Conservation (phyloP, 2,329 filamentous ascomycete genomes). For the Aureobasidium sp. region DNA sequence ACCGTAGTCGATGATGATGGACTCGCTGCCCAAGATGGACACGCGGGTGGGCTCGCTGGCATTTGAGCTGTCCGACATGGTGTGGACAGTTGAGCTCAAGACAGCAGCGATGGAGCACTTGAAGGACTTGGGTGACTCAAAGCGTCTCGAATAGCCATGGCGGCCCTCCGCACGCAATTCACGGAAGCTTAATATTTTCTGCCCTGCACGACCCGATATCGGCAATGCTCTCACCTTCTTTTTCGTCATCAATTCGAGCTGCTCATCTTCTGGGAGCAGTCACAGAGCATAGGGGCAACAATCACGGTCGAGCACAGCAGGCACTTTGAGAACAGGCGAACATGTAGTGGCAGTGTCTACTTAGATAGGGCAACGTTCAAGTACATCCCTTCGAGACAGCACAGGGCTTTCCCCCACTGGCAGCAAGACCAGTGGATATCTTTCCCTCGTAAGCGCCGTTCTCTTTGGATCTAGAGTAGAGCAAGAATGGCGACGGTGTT, state of each 20-base stretch:
- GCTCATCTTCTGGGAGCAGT: too few relatives aligned
- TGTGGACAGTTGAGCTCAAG: conserved; percentile 1
- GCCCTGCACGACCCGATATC: background rate
- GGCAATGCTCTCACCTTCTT: background rate
- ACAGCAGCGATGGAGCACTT: conserved; percentile 2
- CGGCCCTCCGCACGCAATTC: conserved; percentile 3
- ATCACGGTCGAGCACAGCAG: conserved; percentile 5
- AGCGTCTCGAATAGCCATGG: background rate
- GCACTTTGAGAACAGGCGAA: conserved; percentile 15
- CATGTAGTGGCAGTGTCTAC: conserved; percentile 17
- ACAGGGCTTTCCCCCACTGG: conserved; percentile 95
- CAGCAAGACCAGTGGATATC: conserved; percentile 63
- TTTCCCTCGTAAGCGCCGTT: conserved; percentile 98
- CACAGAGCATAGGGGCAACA: too few relatives aligned
- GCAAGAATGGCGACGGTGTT: conserved; percentile 21
- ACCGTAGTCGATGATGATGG: conserved; percentile 85
- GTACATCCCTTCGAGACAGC: conserved; percentile 72
- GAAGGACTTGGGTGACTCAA: conserved; percentile 6
- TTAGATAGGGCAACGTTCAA: conserved; percentile 68
- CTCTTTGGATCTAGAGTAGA: conserved; percentile 40
- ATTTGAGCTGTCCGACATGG: conserved; percentile 14
- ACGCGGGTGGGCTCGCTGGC: conserved; percentile 50
- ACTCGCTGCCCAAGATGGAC: conserved; percentile 77
- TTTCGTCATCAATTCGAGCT: background rate
- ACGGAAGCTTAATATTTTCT: background rate